phyloP scores from a whole-genome alignment of 2,329 filamentous ascomycete genomes.

The Stemphylium lycopersici region DNA sequence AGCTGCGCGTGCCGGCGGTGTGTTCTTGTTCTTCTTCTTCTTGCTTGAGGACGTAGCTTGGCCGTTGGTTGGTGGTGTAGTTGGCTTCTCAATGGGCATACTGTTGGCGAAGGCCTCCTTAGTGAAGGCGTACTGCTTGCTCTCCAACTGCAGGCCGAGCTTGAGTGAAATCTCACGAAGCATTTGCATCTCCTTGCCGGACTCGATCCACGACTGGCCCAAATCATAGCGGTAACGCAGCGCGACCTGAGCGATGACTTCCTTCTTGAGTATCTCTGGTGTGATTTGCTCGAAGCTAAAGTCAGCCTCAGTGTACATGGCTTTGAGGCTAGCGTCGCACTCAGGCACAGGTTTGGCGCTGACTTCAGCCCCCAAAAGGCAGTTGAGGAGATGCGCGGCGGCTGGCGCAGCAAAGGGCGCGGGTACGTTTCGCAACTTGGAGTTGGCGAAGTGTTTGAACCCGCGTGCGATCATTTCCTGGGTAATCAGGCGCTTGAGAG shows the following conservation, averaged over 20 bases:
- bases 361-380: constrained; percentile 77
- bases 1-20: constrained; percentile 55
- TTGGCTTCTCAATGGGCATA: constrained; percentile 21
- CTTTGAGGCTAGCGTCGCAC: constrained; percentile 73
- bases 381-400: constrained; percentile 89
- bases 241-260: constrained; percentile 73
- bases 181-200: constrained; percentile 77
- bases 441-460: constrained; percentile 89
- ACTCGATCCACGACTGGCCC: constrained; percentile 68
- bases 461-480: constrained; percentile 96
- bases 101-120: constrained; percentile 38
- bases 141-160: constrained; percentile 84
- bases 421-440: constrained; percentile 79
- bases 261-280: constrained; percentile 70
- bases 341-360: constrained; percentile 81
- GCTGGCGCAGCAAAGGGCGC: constrained; percentile 80
- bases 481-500: constrained; percentile 75
- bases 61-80: constrained; percentile 47
- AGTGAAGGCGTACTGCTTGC: constrained; percentile 76
- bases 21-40: constrained; percentile 62
- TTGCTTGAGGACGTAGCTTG: constrained; percentile 42
- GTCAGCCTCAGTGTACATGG: constrained; percentile 81
- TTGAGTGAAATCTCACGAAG: constrained; percentile 89
- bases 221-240: constrained; percentile 80
- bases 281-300: constrained; percentile 81